Evolutionary conservation across 306 rosid genomes (phyloP).

Genomic region (Quercus glauca): DNA sequence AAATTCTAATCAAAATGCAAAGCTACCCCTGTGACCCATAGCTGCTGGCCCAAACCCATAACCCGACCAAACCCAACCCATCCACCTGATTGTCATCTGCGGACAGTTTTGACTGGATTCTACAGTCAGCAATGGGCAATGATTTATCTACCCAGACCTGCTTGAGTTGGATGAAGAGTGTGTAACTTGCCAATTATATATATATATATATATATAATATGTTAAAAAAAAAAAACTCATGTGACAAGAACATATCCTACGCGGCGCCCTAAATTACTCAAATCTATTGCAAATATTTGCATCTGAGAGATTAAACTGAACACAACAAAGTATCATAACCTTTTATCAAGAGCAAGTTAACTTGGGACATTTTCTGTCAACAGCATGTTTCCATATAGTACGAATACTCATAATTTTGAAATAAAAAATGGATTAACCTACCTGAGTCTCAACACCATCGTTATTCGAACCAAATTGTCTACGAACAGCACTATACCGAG

Average conservation of each 20-base stretch:
- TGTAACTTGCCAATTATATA: background rate
- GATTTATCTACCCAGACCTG: too few species aligned
- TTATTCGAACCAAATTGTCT: slow-evolving; percentile 82
- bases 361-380: background rate
- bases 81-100: too few species aligned
- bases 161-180: too few species aligned
- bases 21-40: too few species aligned
- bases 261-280: background rate
- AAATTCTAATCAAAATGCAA: too few species aligned
- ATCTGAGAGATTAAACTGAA: background rate
- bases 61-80: too few species aligned
- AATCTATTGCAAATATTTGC: background rate
- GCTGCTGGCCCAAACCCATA: too few species aligned
- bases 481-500: slow-evolving; percentile 96
- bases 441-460: slow-evolving; percentile 84
- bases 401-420: slow-evolving; percentile 11
- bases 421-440: slow-evolving; percentile 19
- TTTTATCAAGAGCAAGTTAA: background rate
- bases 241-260: background rate
- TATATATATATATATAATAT: background rate
- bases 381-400: slow-evolving; percentile 7
- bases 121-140: too few species aligned
- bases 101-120: too few species aligned
- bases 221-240: background rate
- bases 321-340: background rate